Evolutionary conservation across 192 early-diverging fungal species (phyloP).

Genomic region (Backusella mclennaniae): DNA sequence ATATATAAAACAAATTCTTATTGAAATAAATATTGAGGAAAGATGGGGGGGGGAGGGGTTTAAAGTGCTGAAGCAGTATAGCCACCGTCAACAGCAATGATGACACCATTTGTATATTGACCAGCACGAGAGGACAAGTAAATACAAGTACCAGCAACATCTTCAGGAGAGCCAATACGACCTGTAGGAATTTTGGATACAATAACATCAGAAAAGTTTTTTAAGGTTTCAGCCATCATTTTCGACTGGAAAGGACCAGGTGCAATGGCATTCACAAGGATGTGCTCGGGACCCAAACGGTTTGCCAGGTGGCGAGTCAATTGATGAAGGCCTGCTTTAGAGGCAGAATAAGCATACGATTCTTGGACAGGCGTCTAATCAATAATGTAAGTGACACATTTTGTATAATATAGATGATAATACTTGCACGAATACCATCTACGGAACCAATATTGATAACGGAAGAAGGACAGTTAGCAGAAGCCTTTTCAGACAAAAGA

Average conservation of each 20-base stretch:
- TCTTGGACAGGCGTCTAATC: conserved; percentile 31
- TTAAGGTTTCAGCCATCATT: conserved; percentile 72
- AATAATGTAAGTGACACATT: neutral
- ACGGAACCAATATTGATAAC: conserved; percentile 90
- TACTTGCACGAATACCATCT: conserved; percentile 47
- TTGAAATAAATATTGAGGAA: too few relatives aligned
- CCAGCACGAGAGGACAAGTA: conserved; percentile 74
- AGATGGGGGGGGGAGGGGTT: neutral
- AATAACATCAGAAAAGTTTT: conserved; percentile 49
- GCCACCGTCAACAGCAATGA: conserved; percentile 58
- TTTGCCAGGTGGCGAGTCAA: conserved; percentile 66
- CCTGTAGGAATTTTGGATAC: conserved; percentile 59
- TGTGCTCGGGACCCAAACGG: conserved; percentile 54
- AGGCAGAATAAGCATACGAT: conserved; percentile 73
- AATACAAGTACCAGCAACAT: conserved; percentile 83
- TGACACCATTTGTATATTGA: conserved; percentile 76
- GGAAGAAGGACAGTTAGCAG: conserved; percentile 57
- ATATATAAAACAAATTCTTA: neutral
- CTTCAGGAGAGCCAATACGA: conserved; percentile 77
- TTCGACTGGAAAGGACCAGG: conserved; percentile 73
- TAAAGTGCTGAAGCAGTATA: neutral
- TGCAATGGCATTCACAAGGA: conserved; percentile 69
- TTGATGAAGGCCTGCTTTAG: conserved; percentile 79
- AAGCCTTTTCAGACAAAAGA: conserved; percentile 58
- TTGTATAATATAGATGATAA: neutral